Evolutionary conservation across 441 rosid species (phyloP), one percentile per base, ranked within the genome.

Genomic region (Gossypium schwendimanii): DNA sequence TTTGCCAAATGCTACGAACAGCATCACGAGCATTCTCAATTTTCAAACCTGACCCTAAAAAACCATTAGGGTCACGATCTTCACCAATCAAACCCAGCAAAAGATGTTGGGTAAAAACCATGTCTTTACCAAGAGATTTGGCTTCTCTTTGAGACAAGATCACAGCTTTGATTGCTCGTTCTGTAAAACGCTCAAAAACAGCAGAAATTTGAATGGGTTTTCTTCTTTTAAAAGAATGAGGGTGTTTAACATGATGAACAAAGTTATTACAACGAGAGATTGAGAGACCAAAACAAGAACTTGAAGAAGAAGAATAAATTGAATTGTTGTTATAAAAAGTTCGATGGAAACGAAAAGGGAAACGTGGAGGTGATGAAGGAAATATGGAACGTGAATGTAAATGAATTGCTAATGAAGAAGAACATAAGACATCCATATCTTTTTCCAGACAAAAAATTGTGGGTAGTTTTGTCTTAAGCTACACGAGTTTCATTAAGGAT

Each of bases 171-270:
- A 93, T 79, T 9, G 98, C 93, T n/a, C 90, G 78, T 77, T 93
- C 97, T 1, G 96, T 89, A 76, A 93, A 93, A 57, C 93, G 83
- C 84, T 93, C 94, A 80, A 93, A 93, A 47, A 86, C 96, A 0
- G 96, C 92, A 28, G 89, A 85, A 59, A 91, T 79, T 60, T 82
- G 87, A 1, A 78, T 58, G 71, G 80, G 53, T 84, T 76, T 89
- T 74, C 82, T 83, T 3, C 85, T 83, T 81, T 76, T 86, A 18
- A 74, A 67, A 17, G 61, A 76, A 60, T 72, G 74, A 44, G 67
- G 58, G 39, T 70, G 54, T 73, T 71, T 83, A 44, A 61, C 50
- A 11, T 41, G 71, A 6, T 41, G 71, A 10, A 55, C 53, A 2
- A 31, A 53, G 70, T 50, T 63, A 26, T 55, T 36, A 54, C 54